Base-by-base conservation (phyloP, 306 rosid genomes). In the Cyamopsis tetragonoloba region DNA sequence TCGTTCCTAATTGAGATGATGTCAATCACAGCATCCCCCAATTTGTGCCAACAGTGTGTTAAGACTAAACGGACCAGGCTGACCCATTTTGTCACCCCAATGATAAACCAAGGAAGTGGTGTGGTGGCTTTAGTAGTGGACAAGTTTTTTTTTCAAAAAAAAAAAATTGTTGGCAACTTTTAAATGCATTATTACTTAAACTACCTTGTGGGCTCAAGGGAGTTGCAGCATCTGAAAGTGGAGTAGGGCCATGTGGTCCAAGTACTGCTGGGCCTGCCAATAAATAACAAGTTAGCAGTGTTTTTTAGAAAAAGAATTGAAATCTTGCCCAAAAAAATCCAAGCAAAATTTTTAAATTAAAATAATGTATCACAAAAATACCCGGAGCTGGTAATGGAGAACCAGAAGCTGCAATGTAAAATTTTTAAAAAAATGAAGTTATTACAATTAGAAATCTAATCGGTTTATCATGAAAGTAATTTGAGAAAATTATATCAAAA, bases 351-450 rank as follows among this genome's bases (percentile, higher is more conserved):
- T 57, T 44, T 4, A 17, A 31, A 30, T 6, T 9, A 26, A 32
- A 15, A n/a, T n/a, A 34, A 32, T 14, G 13, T 28, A 3, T 5
- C 19, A n/a, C n/a, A n/a, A n/a, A n/a, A 66, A 15, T 83, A 90
- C 96, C 91, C 60, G 86, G 87, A 51, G 83, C 78, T 54, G 95
- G 75, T 34, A 85, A 68, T 15, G 92, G 87, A 72, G 81, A 22
- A 57, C 75, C 79, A 39, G 91, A 2, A 42, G 95, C 97, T 88
- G 88, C 71, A 69, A 80, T 37, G 46, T n/a, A n/a, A n/a, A n/a
- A n/a, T n/a, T n/a, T n/a, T n/a, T n/a, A n/a, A n/a, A n/a, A n/a
- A n/a, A n/a, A n/a, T n/a, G n/a, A n/a, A n/a, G n/a, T n/a, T n/a
- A n/a, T n/a, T n/a, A 73, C 0, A 1, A 57, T 81, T 13, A 55